Evolutionary conservation across 345 rosid genomes (phyloP).

Genomic region (Balakata baccata): DNA sequence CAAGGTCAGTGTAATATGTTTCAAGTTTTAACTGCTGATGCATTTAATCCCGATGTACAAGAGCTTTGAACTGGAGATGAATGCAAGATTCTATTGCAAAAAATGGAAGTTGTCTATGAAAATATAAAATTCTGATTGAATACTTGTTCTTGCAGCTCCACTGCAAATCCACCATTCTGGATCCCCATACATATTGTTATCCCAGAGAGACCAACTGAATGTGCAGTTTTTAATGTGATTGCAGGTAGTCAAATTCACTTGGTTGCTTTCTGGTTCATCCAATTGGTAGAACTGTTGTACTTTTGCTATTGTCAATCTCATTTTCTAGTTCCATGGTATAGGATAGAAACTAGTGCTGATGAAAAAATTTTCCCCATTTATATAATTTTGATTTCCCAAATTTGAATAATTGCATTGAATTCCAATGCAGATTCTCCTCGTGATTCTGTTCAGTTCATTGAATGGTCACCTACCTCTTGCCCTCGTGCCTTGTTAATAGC

Average conservation of each 20-base stretch:
- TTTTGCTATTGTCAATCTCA: background rate
- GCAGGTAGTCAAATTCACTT: constrained; percentile 59
- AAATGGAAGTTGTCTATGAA: background rate
- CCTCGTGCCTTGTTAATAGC: constrained; percentile 93
- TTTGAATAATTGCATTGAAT: background rate
- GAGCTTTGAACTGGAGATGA: constrained; percentile 1
- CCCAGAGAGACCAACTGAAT: constrained; percentile 95
- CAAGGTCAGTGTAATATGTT: constrained; percentile 47
- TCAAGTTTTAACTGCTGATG: background rate
- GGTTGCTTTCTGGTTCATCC: background rate
- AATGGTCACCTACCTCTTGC: constrained; percentile 96
- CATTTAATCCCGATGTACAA: background rate
- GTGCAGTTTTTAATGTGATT: constrained; percentile 81
- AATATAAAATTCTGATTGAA: background rate
- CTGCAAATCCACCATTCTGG: constrained; percentile 91
- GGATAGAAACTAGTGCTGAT: background rate
- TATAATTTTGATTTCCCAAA: constrained; percentile 3
- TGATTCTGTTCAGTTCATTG: constrained; percentile 97
- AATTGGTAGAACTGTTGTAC: background rate
- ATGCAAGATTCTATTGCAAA: background rate
- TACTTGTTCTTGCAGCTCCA: constrained; percentile 53
- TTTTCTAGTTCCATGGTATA: background rate
- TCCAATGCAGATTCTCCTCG: constrained; percentile 83
- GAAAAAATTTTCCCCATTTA: background rate
- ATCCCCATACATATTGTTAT: constrained; percentile 93